Conservation (phyloP, 306 rosid genomes). For the Glycine tomentella region DNA sequence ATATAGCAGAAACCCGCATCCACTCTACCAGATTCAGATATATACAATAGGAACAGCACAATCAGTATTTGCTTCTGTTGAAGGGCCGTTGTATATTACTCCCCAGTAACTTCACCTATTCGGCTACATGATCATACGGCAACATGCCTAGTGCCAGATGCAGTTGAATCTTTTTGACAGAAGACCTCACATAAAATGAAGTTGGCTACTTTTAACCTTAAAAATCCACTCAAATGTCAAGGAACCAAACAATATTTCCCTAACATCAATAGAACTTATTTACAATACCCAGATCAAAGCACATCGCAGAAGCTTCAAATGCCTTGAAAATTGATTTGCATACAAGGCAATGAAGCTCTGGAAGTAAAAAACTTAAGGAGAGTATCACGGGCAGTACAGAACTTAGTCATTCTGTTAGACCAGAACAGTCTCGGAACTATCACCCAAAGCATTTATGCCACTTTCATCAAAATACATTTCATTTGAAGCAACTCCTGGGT, state of each 20-base stretch:
- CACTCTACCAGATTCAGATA: constrained; percentile 44
- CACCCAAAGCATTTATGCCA: constrained; percentile 50
- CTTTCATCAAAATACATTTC: constrained; percentile 49
- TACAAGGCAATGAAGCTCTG: constrained; percentile 43
- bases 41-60: constrained; percentile 35
- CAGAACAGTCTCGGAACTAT: constrained; percentile 50
- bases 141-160: constrained; percentile 45
- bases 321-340: constrained; percentile 57
- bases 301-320: constrained; percentile 45
- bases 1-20: constrained; percentile 37
- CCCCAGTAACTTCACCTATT: constrained; percentile 39
- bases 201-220: constrained; percentile 40
- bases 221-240: constrained; percentile 42
- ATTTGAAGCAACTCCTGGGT: constrained; percentile 54
- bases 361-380: constrained; percentile 32
- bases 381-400: constrained; percentile 43
- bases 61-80: constrained; percentile 34
- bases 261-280: constrained; percentile 50
- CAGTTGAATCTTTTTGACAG: constrained; percentile 48
- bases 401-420: constrained; percentile 47
- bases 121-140: constrained; percentile 38
- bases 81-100: constrained; percentile 25
- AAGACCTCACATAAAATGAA: constrained; percentile 36
- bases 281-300: constrained; percentile 44
- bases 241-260: constrained; percentile 47